phyloP scores from a whole-genome alignment of 768 basidiomycete genomes.

The Suillus subluteus region DNA sequence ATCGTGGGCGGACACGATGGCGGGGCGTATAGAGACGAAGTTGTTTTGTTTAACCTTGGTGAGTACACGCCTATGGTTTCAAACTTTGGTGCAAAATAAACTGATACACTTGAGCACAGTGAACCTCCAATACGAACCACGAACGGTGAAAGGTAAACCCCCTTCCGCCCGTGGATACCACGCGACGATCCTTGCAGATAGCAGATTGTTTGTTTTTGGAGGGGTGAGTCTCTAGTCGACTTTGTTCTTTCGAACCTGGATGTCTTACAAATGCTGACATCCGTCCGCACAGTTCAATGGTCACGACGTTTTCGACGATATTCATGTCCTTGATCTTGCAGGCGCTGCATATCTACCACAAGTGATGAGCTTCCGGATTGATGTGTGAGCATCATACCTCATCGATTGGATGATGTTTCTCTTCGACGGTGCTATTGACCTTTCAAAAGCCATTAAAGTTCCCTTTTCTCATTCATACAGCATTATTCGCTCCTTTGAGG shows the following conservation, averaged over 20 bases:
- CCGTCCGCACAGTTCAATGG: constrained; percentile 62
- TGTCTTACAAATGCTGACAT: constrained; percentile 16
- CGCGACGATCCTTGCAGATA: constrained; percentile 78
- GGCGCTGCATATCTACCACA: constrained; percentile 90
- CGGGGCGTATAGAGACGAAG: constrained; percentile 67
- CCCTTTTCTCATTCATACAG: background rate
- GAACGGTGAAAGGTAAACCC: constrained; percentile 65
- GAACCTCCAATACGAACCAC: constrained; percentile 80
- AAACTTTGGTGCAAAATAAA: background rate
- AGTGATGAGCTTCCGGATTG: constrained; percentile 76
- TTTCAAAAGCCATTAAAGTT: background rate
- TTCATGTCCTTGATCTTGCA: constrained; percentile 83
- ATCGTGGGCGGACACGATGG: constrained; percentile 90
- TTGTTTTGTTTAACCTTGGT: constrained; percentile 90
- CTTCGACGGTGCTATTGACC: background rate
- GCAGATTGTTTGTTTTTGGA: constrained; percentile 83
- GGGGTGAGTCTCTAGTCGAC: constrained; percentile 45
- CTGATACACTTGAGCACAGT: constrained; percentile 48
- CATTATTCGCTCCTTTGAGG: background rate
- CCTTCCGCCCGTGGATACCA: constrained; percentile 87
- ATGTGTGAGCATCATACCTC: constrained; percentile 24
- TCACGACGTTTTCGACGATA: constrained; percentile 80
- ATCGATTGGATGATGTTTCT: background rate
- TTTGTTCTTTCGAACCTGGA: background rate
- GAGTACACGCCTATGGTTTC: constrained; percentile 15